Evolutionary conservation across 2,329 filamentous ascomycete species (phyloP), one percentile per base, ranked within the genome.

Genomic region (Calycina herbarum): DNA sequence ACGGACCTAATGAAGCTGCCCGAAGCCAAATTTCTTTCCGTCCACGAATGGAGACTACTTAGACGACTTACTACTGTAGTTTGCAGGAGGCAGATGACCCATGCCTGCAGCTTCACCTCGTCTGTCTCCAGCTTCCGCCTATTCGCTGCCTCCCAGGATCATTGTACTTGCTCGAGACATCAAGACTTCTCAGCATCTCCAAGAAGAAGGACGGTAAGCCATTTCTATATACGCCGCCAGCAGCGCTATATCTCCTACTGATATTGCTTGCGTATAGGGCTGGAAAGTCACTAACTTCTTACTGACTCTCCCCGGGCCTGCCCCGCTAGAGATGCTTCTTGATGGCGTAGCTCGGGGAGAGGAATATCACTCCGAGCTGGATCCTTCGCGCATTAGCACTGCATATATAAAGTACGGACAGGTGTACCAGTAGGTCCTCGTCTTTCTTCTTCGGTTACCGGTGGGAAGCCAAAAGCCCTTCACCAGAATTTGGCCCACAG

Each of bases 361-460:
- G n/a, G n/a, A 24, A 24, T 51, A 10, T 24, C 45, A 24, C 17
- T 7, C 45, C 45, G 45, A 8, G n/a, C 45, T 24, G 20, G n/a
- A 10, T 48, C 45, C 45, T 11, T 24, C 45, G 45, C n/a, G n/a
- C 45, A 51, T 24, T 51, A 51, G 45, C 45, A 51, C 45, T 51
- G 45, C 45, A 27, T 20, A 27, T 51, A 51, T 51, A 51, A 51
- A 51, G 45, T 51, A 51, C 45, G 45, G 45, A 24, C 45, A 27
- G 27, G 17, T 10, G n/a, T 20, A 20, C 20, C 20, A 20, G 20
- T 24, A 24, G 20, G 45, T 51, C 20, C 45, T 51, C 45, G 45
- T 51, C 45, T 51, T 51, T 51, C 45, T 51, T 24, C 45, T 51
- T 51, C 20, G 45, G 45, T 35, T 57, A 31, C 27, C 54, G 54